A percentile compares a stretch with the other conserved stretches of the same genome.
Conservation (phyloP, 202 grass and related monocot species). For the Schoenoplectus tabernaemontani region DNA sequence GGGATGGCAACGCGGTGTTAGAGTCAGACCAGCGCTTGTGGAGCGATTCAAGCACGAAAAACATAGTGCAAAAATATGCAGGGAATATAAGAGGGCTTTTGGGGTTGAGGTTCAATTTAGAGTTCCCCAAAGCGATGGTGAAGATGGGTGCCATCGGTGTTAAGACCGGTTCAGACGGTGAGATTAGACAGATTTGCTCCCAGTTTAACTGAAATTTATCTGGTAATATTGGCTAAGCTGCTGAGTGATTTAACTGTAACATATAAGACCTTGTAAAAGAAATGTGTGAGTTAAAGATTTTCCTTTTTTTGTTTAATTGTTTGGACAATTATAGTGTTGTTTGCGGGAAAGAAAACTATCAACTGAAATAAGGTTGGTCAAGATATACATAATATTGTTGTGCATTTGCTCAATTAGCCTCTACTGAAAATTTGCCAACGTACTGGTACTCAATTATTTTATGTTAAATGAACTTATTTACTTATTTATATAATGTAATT, state of each 20-base stretch:
- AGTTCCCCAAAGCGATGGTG: conserved; percentile 56
- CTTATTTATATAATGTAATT: no score
- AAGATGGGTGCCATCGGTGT: conserved; percentile 45
- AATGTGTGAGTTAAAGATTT: not conserved
- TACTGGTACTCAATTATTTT: not conserved
- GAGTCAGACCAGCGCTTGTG: conserved; percentile 85
- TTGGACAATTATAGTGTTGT: not conserved
- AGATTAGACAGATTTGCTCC: conserved; percentile 56
- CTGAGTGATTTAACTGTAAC: not conserved
- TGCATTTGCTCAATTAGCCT: not conserved
- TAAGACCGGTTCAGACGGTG: conserved; percentile 41
- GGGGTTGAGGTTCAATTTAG: conserved; percentile 41
- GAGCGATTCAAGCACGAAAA: conserved; percentile 40
- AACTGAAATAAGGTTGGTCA: not conserved
- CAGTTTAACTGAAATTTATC: conserved; percentile 26
- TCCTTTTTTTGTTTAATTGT: not conserved
- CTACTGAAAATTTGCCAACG: not conserved
- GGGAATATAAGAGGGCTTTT: conserved; percentile 47
- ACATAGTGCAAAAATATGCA: conserved; percentile 39
- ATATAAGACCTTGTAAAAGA: not conserved
- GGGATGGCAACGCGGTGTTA: conserved; percentile 43
- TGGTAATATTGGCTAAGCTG: not conserved
- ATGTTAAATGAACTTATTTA: not conserved
- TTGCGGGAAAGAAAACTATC: not conserved
- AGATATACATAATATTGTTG: not conserved